A percentile compares a stretch with the other conserved stretches of the same genome.
Evolutionary conservation across 257 asterid species (phyloP).

Genomic region (Przewalskia tangutica): DNA sequence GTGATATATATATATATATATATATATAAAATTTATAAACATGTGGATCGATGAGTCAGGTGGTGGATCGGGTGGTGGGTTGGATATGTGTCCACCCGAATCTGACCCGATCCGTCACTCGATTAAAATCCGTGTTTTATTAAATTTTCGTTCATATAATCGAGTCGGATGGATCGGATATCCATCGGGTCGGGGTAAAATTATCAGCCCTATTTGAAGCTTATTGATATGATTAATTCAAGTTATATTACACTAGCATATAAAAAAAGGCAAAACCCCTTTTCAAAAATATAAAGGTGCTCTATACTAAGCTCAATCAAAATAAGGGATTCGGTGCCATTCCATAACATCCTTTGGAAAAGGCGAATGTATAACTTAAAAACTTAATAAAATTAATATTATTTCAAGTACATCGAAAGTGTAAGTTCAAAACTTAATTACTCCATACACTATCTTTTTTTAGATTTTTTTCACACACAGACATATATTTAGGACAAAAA

Average conservation of each 20-base stretch:
- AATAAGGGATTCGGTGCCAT: background rate
- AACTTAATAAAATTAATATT: background rate
- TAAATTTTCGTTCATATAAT: too few species aligned
- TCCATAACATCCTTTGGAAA: background rate
- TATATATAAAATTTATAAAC: too few species aligned
- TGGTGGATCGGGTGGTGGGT: too few species aligned
- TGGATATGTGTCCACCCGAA: too few species aligned
- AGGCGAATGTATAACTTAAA: background rate
- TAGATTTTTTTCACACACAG: background rate
- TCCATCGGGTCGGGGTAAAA: too few species aligned
- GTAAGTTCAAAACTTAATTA: background rate
- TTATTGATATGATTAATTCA: background rate
- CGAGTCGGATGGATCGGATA: too few species aligned
- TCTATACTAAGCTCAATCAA: background rate
- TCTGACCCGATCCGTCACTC: too few species aligned
- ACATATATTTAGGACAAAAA: background rate
- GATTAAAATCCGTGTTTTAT: too few species aligned
- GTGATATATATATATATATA: too few species aligned
- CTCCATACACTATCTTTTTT: background rate
- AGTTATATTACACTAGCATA: background rate
- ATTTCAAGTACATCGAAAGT: too few species aligned
- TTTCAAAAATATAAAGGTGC: background rate
- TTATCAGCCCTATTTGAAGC: too few species aligned
- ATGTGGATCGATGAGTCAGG: too few species aligned
- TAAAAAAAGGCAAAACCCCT: background rate